phyloP scores from a whole-genome alignment of 768 basidiomycete genomes.

The Daedaleopsis nitida region DNA sequence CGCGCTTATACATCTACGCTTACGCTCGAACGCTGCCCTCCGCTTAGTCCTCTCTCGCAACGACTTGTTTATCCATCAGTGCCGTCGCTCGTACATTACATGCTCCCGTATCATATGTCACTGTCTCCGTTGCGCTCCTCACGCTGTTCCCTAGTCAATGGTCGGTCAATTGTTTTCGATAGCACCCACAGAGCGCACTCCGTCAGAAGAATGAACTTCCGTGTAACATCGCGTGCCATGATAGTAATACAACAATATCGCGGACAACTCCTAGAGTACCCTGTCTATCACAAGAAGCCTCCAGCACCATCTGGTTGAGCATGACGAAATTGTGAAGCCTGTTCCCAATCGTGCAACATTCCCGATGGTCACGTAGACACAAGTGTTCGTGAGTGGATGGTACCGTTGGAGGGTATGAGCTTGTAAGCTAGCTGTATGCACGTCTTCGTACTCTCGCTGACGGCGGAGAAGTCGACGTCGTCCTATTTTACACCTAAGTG shows the following conservation, averaged over 20 bases:
- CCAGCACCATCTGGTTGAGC: background rate
- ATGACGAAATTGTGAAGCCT: background rate
- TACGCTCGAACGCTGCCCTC: constrained; percentile 9
- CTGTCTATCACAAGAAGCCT: background rate
- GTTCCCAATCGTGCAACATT: constrained; percentile 6
- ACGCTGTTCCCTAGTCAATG: constrained; percentile 10
- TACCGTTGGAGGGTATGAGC: background rate
- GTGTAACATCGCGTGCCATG: constrained; percentile 20
- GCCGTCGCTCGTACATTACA: constrained; percentile 10
- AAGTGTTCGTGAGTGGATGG: background rate
- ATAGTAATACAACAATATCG: constrained; percentile 21
- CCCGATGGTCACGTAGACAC: background rate
- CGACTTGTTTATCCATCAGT: constrained; percentile 19
- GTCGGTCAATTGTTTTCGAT: constrained; percentile 19
- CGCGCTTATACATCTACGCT: background rate
- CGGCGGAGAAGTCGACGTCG: background rate
- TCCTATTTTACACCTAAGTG: constrained; percentile 17
- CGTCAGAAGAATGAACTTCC: constrained; percentile 5
- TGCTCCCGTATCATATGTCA: constrained; percentile 4
- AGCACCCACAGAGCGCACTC: constrained; percentile 16
- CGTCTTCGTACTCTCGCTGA: background rate
- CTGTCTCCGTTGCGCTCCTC: constrained; percentile 13
- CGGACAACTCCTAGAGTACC: constrained; percentile 3
- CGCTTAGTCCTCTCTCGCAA: constrained; percentile 4
- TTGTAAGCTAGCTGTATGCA: background rate